Evolutionary conservation across 805 yeast genomes (phyloP).

Genomic region (Yamadazyma tumulicola): DNA sequence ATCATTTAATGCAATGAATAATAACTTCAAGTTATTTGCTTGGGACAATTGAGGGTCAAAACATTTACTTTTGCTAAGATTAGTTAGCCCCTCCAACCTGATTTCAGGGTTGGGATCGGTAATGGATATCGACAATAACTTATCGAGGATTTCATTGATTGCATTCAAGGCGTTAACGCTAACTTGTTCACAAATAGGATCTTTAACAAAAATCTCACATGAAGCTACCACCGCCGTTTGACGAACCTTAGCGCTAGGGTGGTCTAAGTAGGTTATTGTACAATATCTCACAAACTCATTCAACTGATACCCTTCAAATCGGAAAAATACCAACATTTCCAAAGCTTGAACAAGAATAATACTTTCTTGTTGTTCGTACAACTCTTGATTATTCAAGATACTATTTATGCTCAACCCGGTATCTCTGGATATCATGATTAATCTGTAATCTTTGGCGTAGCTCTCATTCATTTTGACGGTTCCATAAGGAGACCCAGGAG

Average conservation of each 20-base stretch:
- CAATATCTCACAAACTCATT: constrained; percentile 87
- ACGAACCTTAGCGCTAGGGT: constrained; percentile 73
- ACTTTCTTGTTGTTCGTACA: constrained; percentile 36
- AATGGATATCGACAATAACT: constrained; percentile 74
- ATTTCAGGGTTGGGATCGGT: constrained; percentile 88
- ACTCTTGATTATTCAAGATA: constrained; percentile 27
- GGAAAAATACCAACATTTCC: constrained; percentile 69
- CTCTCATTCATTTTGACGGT: constrained; percentile 54
- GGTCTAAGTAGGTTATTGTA: constrained; percentile 79
- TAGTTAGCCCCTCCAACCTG: constrained; percentile 70
- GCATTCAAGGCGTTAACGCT: constrained; percentile 78
- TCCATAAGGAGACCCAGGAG: constrained; percentile 83
- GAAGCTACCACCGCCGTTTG: constrained; percentile 83
- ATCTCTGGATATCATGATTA: constrained; percentile 66
- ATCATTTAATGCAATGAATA: constrained; percentile 89
- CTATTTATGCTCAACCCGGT: constrained; percentile 45
- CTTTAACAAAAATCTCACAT: constrained; percentile 68
- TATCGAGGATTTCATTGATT: constrained; percentile 80
- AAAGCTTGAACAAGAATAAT: constrained; percentile 71
- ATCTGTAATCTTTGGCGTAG: constrained; percentile 76
- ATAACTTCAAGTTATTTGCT: constrained; percentile 80
- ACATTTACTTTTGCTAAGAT: constrained; percentile 56
- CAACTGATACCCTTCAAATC: constrained; percentile 70
- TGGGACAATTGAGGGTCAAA: constrained; percentile 93
- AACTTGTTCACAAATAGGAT: constrained; percentile 80